Conservation (phyloP, 108 stramenopile genomes). For the Fragilariopsis cylindrus region DNA sequence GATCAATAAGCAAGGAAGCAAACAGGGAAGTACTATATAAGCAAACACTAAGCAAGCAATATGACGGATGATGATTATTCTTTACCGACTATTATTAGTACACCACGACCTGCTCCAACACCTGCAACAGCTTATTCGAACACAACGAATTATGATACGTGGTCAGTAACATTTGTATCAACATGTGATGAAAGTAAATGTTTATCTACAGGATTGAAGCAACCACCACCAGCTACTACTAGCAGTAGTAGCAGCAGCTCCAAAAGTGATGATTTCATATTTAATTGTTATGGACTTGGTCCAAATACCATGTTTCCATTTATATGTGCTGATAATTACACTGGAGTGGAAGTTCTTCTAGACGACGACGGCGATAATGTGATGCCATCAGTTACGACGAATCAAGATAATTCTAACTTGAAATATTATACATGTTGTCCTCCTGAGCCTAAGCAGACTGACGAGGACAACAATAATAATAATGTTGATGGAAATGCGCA, state of each 20-base stretch:
- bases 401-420: background rate
- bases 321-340: background rate
- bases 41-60: too few species aligned
- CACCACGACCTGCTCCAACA: too few species aligned
- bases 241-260: too few species aligned
- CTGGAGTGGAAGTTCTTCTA: background rate
- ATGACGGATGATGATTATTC: too few species aligned
- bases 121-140: too few species aligned
- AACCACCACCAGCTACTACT: background rate
- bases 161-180: too few species aligned
- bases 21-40: too few species aligned
- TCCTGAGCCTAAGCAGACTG: background rate
- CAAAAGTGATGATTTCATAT: background rate
- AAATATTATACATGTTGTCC: constrained; percentile 9
- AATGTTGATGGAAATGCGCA: too few species aligned
- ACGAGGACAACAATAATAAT: background rate
- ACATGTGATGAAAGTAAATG: constrained; percentile 12
- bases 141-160: too few species aligned
- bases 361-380: background rate
- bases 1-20: too few species aligned
- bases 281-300: constrained; percentile 5
- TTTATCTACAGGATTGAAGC: constrained; percentile 6
- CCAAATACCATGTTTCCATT: background rate
- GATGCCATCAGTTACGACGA: background rate
- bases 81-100: too few species aligned